These are phyloP conservation scores for Pisolithus sp. DNA, from an alignment of 768 basidiomycete genomes.

Conservation along the genomic window DNA sequence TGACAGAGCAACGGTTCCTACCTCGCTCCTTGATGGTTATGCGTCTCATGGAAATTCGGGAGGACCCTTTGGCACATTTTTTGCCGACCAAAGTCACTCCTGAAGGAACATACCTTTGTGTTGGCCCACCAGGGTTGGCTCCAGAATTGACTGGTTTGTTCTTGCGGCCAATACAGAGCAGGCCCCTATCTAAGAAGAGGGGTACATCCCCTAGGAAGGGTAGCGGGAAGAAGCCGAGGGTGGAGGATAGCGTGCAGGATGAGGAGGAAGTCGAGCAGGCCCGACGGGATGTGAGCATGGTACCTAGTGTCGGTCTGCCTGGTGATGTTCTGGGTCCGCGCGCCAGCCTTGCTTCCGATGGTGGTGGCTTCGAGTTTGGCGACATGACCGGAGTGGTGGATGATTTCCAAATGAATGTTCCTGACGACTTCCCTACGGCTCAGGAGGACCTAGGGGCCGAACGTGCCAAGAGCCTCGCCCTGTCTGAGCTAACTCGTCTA, in stretches of 20 bases:
- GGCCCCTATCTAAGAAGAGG: constrained; percentile 50
- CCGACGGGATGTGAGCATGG: constrained; percentile 60
- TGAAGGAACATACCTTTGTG: constrained; percentile 71
- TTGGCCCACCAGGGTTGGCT: constrained; percentile 77
- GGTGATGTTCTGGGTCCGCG: constrained; percentile 49
- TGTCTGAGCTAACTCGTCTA: constrained; percentile 52
- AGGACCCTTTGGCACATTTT: constrained; percentile 80
- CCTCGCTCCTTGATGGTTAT: constrained; percentile 80
- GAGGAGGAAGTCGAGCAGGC: constrained; percentile 64
- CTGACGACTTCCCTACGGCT: constrained; percentile 36
- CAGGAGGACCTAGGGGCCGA: constrained; percentile 29
- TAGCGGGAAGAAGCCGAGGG: constrained; percentile 52
- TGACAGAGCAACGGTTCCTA: constrained; percentile 77
- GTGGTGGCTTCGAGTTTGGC: constrained; percentile 54
- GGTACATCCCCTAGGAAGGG: constrained; percentile 51
- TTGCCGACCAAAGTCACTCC: constrained; percentile 70
- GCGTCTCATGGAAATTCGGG: constrained; percentile 78
- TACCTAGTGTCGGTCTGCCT: constrained; percentile 52
- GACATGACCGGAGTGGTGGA: constrained; percentile 51
- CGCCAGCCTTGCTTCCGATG: constrained; percentile 51
- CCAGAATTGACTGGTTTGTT: constrained; percentile 82
- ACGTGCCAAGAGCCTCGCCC: constrained; percentile 43
- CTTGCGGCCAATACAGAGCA: constrained; percentile 59
- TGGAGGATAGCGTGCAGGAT: constrained; percentile 41
- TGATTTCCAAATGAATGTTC: constrained; percentile 69